Percentiles rank a stretch among this genome's conserved stretches.
Evolutionary conservation across 306 rosid species (phyloP).

Genomic region (Abrus precatorius): DNA sequence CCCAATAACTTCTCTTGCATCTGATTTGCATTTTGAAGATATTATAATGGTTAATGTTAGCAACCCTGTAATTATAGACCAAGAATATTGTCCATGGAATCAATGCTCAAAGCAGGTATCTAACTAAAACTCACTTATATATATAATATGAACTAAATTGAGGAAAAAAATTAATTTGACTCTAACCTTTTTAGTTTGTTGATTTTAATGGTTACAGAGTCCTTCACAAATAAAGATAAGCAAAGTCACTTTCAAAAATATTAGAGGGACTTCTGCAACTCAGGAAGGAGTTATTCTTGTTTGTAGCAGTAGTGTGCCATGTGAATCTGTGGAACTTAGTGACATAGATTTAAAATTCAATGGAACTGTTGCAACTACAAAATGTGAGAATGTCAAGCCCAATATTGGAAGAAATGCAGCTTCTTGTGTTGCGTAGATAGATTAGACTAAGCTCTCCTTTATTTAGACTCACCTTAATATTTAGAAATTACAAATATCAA

Average conservation of each 20-base stretch:
- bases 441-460: too few species aligned
- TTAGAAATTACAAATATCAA: too few species aligned
- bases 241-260: conserved; percentile 50
- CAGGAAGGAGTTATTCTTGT: not conserved
- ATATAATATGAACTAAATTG: too few species aligned
- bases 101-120: conserved; percentile 45
- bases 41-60: conserved; percentile 51
- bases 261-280: conserved; percentile 38
- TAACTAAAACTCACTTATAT: not conserved
- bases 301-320: not conserved
- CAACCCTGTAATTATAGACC: conserved; percentile 52
- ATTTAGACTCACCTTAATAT: too few species aligned
- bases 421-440: too few species aligned
- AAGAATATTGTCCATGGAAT: conserved; percentile 59
- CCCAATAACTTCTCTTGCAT: not conserved
- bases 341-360: too few species aligned
- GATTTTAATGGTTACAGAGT: not conserved
- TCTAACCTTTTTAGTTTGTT: too few species aligned
- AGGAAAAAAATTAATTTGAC: too few species aligned
- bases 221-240: conserved; percentile 54
- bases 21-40: conserved; percentile 53
- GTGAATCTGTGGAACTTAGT: not conserved
- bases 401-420: too few species aligned
- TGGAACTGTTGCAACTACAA: too few species aligned
- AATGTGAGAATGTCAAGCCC: too few species aligned